These are phyloP conservation scores for Juglanconis sp. DNA, from an alignment of 2,329 filamentous ascomycete genomes.

Conservation along the genomic window DNA sequence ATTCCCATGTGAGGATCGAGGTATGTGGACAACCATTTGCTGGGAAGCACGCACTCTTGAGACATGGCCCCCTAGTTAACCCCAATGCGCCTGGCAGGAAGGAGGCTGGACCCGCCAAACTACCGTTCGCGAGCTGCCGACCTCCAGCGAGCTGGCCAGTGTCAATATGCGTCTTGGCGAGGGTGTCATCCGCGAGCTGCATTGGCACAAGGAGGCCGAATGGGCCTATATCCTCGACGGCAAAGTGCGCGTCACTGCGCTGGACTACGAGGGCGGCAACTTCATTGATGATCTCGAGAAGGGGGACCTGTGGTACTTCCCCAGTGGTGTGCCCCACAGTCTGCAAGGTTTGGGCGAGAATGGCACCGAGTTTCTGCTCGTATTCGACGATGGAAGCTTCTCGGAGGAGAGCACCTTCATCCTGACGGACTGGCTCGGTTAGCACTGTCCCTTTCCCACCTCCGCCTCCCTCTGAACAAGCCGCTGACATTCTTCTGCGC, in stretches of 20 bases:
- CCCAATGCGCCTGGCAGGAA: slow-evolving; percentile 43
- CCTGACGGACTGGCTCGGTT: slow-evolving; percentile 69
- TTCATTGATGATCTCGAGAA: slow-evolving; percentile 75
- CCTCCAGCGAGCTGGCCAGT: slow-evolving; percentile 67
- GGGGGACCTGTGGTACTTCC: slow-evolving; percentile 81
- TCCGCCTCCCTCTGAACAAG: too few species aligned
- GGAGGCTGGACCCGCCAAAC: slow-evolving; percentile 76
- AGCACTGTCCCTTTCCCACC: slow-evolving; percentile 20
- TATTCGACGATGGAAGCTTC: slow-evolving; percentile 49
- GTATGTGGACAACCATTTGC: slow-evolving; percentile 31
- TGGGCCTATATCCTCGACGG: slow-evolving; percentile 75
- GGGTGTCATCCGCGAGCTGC: slow-evolving; percentile 71
- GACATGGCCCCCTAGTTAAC: not conserved
- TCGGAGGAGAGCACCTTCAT: slow-evolving; percentile 67
- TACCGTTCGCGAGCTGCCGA: slow-evolving; percentile 61
- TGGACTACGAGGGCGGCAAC: slow-evolving; percentile 72
- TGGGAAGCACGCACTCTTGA: not conserved
- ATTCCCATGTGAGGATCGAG: slow-evolving; percentile 63
- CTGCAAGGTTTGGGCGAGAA: slow-evolving; percentile 68
- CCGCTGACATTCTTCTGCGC: too few species aligned
- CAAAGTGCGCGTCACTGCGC: slow-evolving; percentile 66
- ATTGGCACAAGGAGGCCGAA: slow-evolving; percentile 79
- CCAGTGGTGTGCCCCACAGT: slow-evolving; percentile 72
- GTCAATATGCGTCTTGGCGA: slow-evolving; percentile 76
- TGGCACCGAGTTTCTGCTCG: slow-evolving; percentile 49